Evolutionary conservation across 2,329 filamentous ascomycete species (phyloP).

Genomic region (Pseudonectria foliicola): DNA sequence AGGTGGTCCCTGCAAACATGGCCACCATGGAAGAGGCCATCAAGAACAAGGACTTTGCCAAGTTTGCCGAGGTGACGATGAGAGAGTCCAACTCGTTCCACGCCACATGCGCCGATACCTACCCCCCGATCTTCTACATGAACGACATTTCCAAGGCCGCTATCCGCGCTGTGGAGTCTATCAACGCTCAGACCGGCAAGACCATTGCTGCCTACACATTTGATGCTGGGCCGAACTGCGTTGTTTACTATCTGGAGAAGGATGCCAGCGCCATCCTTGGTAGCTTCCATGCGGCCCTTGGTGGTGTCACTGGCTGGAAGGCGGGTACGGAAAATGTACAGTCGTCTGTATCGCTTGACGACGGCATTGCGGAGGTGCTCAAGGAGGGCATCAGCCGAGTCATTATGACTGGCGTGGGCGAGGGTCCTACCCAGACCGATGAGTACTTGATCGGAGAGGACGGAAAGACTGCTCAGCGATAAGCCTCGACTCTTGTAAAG

Average conservation of each 20-base stretch:
- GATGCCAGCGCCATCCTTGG: conserved; percentile 68
- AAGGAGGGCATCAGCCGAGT: conserved; percentile 78
- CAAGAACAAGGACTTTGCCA: conserved; percentile 67
- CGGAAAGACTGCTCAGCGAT: conserved; percentile 41
- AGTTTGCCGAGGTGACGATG: conserved; percentile 90
- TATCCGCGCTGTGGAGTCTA: conserved; percentile 79
- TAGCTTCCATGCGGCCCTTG: conserved; percentile 63
- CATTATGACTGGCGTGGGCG: conserved; percentile 85
- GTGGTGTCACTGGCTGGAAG: conserved; percentile 65
- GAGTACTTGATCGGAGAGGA: conserved; percentile 67
- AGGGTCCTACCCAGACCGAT: conserved; percentile 76
- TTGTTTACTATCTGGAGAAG: conserved; percentile 88
- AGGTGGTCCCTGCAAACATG: conserved; percentile 81
- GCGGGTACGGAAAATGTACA: conserved; percentile 46
- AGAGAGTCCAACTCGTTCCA: conserved; percentile 97
- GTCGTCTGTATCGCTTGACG: conserved; percentile 53
- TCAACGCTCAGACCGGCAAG: conserved; percentile 74
- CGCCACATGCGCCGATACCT: conserved; percentile 87
- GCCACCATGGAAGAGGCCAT: conserved; percentile 77
- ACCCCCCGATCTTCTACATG: conserved; percentile 97
- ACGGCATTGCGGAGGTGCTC: conserved; percentile 57
- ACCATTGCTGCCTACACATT: conserved; percentile 92
- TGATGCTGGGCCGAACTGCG: conserved; percentile 93
- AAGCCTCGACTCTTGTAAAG: background rate
- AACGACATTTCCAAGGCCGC: conserved; percentile 88